These are phyloP conservation scores for Gyromitra esculenta DNA, from an alignment of 2,329 filamentous ascomycete species.

Conservation along the genomic window DNA sequence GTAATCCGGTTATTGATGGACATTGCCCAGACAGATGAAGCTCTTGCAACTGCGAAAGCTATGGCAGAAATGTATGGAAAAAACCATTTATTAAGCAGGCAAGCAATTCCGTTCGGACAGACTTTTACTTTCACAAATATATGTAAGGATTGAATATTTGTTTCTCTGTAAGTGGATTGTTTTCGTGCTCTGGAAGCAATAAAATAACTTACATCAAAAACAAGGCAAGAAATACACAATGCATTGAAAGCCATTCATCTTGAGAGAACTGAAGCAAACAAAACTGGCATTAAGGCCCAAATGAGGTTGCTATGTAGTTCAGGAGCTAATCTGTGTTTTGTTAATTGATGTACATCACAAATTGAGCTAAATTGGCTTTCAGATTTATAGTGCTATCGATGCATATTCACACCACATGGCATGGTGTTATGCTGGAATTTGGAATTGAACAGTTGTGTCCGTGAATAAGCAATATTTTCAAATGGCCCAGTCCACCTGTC, in stretches of 20 bases:
- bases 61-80: not conserved
- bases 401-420: slow-evolving; percentile 26
- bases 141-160: not conserved
- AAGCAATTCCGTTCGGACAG: not conserved
- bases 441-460: slow-evolving; percentile 10
- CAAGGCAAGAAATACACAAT: not conserved
- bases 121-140: not conserved
- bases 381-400: slow-evolving; percentile 35
- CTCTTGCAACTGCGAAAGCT: not conserved
- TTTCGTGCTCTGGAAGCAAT: not conserved
- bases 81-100: not conserved
- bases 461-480: slow-evolving; percentile 28
- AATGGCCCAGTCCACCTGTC: not conserved
- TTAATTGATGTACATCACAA: slow-evolving; percentile 46
- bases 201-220: not conserved
- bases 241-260: not conserved
- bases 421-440: slow-evolving; percentile 40
- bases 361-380: slow-evolving; percentile 30
- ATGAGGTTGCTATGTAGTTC: slow-evolving; percentile 9
- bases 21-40: not conserved
- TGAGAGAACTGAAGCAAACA: not conserved
- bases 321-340: slow-evolving; percentile 15
- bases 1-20: not conserved
- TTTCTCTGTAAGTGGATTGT: not conserved
- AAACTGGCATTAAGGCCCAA: not conserved